phyloP scores from a whole-genome alignment of 768 basidiomycete species.

The Russula compacta region DNA sequence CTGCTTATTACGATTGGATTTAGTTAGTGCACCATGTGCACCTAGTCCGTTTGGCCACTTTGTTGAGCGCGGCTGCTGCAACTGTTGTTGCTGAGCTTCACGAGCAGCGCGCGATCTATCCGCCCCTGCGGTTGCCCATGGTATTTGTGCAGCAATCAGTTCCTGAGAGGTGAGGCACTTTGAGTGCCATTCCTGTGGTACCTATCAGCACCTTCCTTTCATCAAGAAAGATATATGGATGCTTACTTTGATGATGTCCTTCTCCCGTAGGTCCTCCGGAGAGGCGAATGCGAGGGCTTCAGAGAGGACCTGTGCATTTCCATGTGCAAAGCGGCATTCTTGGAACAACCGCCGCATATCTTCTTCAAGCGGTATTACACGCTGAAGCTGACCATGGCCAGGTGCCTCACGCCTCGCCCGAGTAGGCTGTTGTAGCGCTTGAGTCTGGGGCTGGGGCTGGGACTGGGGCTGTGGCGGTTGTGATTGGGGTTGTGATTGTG shows the following conservation, averaged over 20 bases:
- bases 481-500: constrained; percentile 3
- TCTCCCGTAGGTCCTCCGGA: constrained; percentile 56
- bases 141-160: constrained; percentile 77
- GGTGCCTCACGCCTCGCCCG: constrained; percentile 22
- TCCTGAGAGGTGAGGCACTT: constrained; percentile 81
- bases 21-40: not conserved
- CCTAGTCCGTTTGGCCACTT: constrained; percentile 11
- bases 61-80: constrained; percentile 12
- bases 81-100: constrained; percentile 11
- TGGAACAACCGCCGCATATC: constrained; percentile 76
- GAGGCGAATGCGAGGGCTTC: constrained; percentile 62
- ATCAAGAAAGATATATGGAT: not conserved
- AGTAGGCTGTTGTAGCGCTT: not conserved
- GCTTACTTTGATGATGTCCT: constrained; percentile 59
- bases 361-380: constrained; percentile 66
- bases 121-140: constrained; percentile 82
- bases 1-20: not conserved
- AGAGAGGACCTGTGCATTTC: constrained; percentile 67
- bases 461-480: not conserved
- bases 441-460: not conserved
- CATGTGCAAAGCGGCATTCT: constrained; percentile 76
- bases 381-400: constrained; percentile 23
- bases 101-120: constrained; percentile 47
- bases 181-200: constrained; percentile 66
- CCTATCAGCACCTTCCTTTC: not conserved